Percentiles rank a stretch among this genome's conserved stretches.
Conservation (phyloP, 2,329 filamentous ascomycete genomes). For the Ceratocystis lukuohia region DNA sequence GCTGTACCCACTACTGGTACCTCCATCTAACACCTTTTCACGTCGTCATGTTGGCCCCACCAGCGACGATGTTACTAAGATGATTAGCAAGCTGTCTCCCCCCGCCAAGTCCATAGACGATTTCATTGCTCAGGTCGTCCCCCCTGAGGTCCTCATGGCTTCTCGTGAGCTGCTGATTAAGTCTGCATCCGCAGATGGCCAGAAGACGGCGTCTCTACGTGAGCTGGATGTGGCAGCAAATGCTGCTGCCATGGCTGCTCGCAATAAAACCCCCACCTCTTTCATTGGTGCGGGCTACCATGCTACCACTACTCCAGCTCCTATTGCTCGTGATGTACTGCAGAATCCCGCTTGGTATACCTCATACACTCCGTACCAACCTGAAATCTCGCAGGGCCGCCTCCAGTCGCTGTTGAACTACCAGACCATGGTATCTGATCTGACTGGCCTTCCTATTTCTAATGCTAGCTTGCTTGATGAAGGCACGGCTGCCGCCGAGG, state of each 20-base stretch:
- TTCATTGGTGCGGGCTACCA: conserved; percentile 86
- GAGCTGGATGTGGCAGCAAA: conserved; percentile 46
- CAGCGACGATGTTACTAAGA: conserved; percentile 52
- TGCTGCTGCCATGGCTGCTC: conserved; percentile 26
- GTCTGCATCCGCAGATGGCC: neutral
- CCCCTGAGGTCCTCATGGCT: conserved; percentile 53
- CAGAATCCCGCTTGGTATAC: conserved; percentile 97
- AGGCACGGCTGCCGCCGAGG: conserved; percentile 82
- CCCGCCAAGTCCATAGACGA: conserved; percentile 61
- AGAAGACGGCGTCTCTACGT: conserved; percentile 29
- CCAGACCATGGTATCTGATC: conserved; percentile 80
- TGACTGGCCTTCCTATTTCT: conserved; percentile 74
- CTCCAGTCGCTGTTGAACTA: conserved; percentile 89
- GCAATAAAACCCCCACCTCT: conserved; percentile 39
- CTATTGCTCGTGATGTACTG: conserved; percentile 84
- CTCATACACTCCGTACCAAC: conserved; percentile 93
- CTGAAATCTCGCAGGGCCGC: conserved; percentile 90
- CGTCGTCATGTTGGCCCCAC: conserved; percentile 80
- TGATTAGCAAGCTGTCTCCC: conserved; percentile 69
- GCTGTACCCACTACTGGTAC: conserved; percentile 18
- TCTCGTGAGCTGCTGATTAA: conserved; percentile 16
- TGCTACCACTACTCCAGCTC: conserved; percentile 69
- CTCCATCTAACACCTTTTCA: conserved; percentile 38
- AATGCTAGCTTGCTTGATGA: conserved; percentile 89
- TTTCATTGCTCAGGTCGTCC: conserved; percentile 75